phyloP scores from a whole-genome alignment of 129 eudicot genomes.

The Saposhnikovia divaricata region DNA sequence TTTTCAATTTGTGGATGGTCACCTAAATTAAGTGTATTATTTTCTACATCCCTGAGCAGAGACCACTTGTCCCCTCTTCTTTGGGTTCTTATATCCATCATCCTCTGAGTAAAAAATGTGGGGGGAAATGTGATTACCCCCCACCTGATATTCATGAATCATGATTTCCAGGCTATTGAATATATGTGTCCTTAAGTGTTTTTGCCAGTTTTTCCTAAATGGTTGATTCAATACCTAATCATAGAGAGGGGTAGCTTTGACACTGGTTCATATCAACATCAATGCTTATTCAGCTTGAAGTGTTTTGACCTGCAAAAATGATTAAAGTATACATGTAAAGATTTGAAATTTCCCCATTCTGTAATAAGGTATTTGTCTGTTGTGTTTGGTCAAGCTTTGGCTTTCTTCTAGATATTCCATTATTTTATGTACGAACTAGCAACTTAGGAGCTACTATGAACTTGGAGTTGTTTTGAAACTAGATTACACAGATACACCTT shows the following conservation, averaged over 20 bases:
- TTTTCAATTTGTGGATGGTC: not conserved
- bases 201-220: not conserved
- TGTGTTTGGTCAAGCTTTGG: constrained; percentile 8
- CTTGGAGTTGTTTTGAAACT: not conserved
- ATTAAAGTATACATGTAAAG: not conserved
- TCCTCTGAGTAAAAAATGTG: not conserved
- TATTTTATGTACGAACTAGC: not conserved
- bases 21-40: not conserved
- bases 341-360: not conserved
- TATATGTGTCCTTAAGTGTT: not conserved
- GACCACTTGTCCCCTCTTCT: not conserved
- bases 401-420: not conserved
- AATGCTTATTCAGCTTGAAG: not conserved
- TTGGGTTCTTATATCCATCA: not conserved
- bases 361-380: not conserved
- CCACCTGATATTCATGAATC: not conserved
- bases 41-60: not conserved
- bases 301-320: constrained; percentile 2
- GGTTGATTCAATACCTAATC: not conserved
- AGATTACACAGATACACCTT: not conserved
- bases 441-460: not conserved
- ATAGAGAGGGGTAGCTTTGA: constrained; percentile 2
- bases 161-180: not conserved
- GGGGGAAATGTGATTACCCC: not conserved
- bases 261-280: not conserved